Percentiles rank a stretch among this genome's conserved stretches.
Conservation (phyloP, 2,329 filamentous ascomycete genomes). For the Diaporthe amygdali region DNA sequence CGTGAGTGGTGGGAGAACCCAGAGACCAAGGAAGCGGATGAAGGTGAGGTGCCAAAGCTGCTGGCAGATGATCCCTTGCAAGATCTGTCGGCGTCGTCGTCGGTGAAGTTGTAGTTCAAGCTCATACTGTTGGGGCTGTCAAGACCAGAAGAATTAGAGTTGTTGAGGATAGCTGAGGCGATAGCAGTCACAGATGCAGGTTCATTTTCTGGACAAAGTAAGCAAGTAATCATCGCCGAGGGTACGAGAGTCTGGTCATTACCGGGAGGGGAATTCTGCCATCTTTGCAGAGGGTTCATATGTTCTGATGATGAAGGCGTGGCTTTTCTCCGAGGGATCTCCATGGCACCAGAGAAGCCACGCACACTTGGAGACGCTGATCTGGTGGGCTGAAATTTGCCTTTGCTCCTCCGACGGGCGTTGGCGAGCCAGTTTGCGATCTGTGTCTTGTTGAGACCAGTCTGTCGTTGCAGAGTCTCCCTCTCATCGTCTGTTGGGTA, state of each 20-base stretch:
- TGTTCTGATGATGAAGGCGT: slow-evolving; percentile 57
- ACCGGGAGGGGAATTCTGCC: slow-evolving; percentile 60
- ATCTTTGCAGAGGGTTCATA: slow-evolving; percentile 64
- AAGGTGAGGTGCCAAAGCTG: slow-evolving; percentile 66
- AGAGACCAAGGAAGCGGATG: slow-evolving; percentile 63
- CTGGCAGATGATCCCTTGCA: slow-evolving; percentile 65
- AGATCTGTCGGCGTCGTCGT: slow-evolving; percentile 65
- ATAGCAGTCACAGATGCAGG: slow-evolving; percentile 64
- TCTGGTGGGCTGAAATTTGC: slow-evolving; percentile 74
- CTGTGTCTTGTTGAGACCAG: slow-evolving; percentile 81
- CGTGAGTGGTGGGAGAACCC: slow-evolving; percentile 64
- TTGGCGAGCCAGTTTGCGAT: slow-evolving; percentile 95
- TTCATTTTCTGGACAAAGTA: slow-evolving; percentile 52
- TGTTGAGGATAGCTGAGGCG: slow-evolving; percentile 55
- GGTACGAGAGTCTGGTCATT: not conserved
- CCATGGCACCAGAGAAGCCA: slow-evolving; percentile 66
- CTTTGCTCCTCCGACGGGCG: slow-evolving; percentile 70
- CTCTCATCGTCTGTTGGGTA: slow-evolving; percentile 91
- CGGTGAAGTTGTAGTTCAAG: slow-evolving; percentile 53
- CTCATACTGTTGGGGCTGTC: slow-evolving; percentile 59
- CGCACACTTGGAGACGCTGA: slow-evolving; percentile 73
- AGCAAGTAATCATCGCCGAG: not conserved
- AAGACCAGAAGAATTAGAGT: slow-evolving; percentile 58
- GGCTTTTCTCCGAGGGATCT: slow-evolving; percentile 70
- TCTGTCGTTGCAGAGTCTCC: slow-evolving; percentile 76